Evolutionary conservation across 2,329 filamentous ascomycete genomes (phyloP).

Genomic region (Hymenoscyphus fraxineus): DNA sequence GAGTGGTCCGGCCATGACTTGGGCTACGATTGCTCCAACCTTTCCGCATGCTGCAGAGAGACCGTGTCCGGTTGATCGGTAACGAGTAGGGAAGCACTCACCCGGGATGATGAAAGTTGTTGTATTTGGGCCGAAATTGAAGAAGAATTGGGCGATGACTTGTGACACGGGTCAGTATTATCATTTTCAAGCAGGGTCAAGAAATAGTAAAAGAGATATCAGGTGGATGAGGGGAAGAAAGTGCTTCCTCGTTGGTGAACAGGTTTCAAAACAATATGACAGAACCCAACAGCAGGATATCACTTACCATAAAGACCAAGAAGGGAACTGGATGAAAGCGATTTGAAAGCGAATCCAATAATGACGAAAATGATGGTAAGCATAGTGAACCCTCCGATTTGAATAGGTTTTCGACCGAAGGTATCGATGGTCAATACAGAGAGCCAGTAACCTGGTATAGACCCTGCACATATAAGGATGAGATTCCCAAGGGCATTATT

Average conservation of each 20-base stretch:
- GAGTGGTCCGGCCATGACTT: conserved; percentile 61
- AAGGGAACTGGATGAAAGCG: conserved; percentile 45
- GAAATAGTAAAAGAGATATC: too few species aligned
- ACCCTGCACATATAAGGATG: conserved; percentile 72
- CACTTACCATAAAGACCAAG: conserved; percentile 50
- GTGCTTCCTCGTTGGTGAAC: too few species aligned
- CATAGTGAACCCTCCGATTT: conserved; percentile 58
- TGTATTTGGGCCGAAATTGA: conserved; percentile 63
- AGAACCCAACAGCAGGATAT: too few species aligned
- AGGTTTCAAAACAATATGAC: too few species aligned
- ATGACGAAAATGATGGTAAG: conserved; percentile 60
- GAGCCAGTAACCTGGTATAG: conserved; percentile 77
- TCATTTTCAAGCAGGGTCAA: too few species aligned
- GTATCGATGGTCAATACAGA: conserved; percentile 71
- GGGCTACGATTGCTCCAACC: conserved; percentile 66
- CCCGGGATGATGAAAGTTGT: conserved; percentile 64
- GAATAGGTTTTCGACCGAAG: conserved; percentile 73
- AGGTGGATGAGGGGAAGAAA: too few species aligned
- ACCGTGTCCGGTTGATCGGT: conserved; percentile 60
- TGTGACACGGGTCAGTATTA: too few species aligned
- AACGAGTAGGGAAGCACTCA: conserved; percentile 62
- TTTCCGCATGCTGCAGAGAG: conserved; percentile 65
- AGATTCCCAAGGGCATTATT: conserved; percentile 74
- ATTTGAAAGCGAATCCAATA: conserved; percentile 57
- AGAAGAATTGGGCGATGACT: conserved; percentile 59